Percentiles rank a stretch among this genome's conserved stretches.
Evolutionary conservation across 192 early-diverging fungal species (phyloP).

Genomic region (Irineochytrium annulatum): DNA sequence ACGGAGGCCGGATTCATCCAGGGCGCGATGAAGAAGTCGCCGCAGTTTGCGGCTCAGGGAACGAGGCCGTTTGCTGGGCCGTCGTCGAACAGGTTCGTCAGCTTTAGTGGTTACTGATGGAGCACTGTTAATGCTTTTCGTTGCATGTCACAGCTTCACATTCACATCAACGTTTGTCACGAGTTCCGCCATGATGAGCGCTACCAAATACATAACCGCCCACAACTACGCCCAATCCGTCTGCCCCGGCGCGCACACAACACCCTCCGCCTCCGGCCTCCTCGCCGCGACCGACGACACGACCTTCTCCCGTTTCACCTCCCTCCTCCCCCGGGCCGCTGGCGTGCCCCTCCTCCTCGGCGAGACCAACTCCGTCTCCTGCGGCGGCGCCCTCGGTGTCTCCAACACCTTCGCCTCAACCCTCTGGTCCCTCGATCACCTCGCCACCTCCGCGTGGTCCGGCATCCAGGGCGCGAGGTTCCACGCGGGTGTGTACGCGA

Average conservation of each 20-base stretch:
- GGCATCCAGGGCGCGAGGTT: neutral
- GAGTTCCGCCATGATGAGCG: no score
- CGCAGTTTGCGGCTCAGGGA: no score
- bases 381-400: neutral
- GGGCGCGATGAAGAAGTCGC: no score
- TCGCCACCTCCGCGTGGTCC: conserved; percentile 2
- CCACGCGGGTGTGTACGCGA: neutral
- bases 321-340: neutral
- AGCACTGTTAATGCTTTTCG: no score
- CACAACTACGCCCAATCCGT: neutral
- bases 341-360: neutral
- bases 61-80: no score
- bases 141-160: no score
- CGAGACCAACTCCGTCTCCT: neutral
- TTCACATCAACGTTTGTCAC: no score
- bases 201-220: neutral
- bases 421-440: conserved; percentile 1
- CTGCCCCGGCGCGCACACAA: neutral
- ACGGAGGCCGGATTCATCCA: no score
- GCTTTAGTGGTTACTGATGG: no score
- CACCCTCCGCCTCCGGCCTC: neutral
- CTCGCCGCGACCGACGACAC: neutral
- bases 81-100: no score
- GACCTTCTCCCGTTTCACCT: neutral
- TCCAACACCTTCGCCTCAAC: neutral